Evolutionary conservation across 2,329 filamentous ascomycete species (phyloP).

Genomic region (Diaporthe nobilis): DNA sequence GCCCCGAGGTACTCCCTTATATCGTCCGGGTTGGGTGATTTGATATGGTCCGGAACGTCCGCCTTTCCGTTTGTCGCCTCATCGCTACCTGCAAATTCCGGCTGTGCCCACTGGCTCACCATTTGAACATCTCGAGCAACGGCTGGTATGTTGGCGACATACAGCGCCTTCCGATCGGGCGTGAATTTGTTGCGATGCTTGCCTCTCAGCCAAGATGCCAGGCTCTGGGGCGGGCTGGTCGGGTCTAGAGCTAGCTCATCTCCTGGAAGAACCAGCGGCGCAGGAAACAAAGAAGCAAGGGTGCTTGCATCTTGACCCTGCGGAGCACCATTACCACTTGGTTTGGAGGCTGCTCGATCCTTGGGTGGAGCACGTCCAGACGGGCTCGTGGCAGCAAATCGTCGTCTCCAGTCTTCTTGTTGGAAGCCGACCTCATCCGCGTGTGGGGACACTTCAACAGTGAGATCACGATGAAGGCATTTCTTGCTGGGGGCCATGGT

Average conservation of each 20-base stretch:
- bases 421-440: constrained; percentile 50
- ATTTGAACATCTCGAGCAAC: constrained; percentile 57
- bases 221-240: constrained; percentile 64
- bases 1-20: constrained; percentile 55
- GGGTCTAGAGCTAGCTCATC: constrained; percentile 71
- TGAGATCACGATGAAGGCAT: constrained; percentile 40
- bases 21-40: constrained; percentile 49
- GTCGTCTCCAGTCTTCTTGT: constrained; percentile 47
- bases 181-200: constrained; percentile 65
- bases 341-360: neutral
- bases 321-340: constrained; percentile 6
- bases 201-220: constrained; percentile 63
- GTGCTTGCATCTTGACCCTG: constrained; percentile 41
- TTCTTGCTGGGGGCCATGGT: constrained; percentile 24
- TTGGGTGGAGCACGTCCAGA: constrained; percentile 47
- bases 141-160: constrained; percentile 63
- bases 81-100: constrained; percentile 48
- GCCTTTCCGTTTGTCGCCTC: constrained; percentile 59
- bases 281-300: constrained; percentile 63
- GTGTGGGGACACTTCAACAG: constrained; percentile 50
- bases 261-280: constrained; percentile 70
- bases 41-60: constrained; percentile 49
- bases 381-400: constrained; percentile 48
- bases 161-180: constrained; percentile 62
- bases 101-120: constrained; percentile 59